A percentile compares a stretch with the other conserved stretches of the same genome.
Conservation (phyloP, 2,329 filamentous ascomycete species). For the Didymellaceae sp. region DNA sequence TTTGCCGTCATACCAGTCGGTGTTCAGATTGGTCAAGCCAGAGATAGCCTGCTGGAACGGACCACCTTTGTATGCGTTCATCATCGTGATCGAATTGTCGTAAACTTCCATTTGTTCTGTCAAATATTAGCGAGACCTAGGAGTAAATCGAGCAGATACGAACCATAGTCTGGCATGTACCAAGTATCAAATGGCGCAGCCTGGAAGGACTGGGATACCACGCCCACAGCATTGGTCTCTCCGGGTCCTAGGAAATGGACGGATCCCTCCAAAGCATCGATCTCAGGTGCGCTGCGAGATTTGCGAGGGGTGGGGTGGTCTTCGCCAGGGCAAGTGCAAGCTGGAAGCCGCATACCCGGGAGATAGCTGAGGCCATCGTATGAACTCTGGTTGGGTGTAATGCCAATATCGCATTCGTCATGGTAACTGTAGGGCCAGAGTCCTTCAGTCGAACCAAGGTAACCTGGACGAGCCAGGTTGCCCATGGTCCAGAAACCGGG, state of each 20-base stretch:
- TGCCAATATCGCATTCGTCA: constrained; percentile 71
- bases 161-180: constrained; percentile 66
- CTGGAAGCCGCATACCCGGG: constrained; percentile 73
- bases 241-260: constrained; percentile 59
- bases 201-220: constrained; percentile 71
- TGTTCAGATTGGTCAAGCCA: constrained; percentile 61
- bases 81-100: constrained; percentile 59
- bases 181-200: constrained; percentile 73
- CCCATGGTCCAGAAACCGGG: constrained; percentile 80
- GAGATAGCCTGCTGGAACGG: constrained; percentile 64
- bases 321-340: constrained; percentile 68
- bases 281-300: constrained; percentile 72
- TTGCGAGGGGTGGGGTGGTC: constrained; percentile 71
- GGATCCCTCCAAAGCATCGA: constrained; percentile 75
- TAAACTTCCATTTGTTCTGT: constrained; percentile 70
- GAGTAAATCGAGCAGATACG: constrained; percentile 9
- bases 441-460: constrained; percentile 72
- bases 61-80: constrained; percentile 63
- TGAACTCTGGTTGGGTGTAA: constrained; percentile 74
- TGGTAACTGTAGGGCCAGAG: constrained; percentile 78
- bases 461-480: constrained; percentile 73
- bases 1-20: constrained; percentile 63
- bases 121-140: neutral
- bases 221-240: constrained; percentile 61
- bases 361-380: constrained; percentile 70